Base-by-base conservation (phyloP, 768 basidiomycete species). In the Trichaptum fuscoviolaceum region DNA sequence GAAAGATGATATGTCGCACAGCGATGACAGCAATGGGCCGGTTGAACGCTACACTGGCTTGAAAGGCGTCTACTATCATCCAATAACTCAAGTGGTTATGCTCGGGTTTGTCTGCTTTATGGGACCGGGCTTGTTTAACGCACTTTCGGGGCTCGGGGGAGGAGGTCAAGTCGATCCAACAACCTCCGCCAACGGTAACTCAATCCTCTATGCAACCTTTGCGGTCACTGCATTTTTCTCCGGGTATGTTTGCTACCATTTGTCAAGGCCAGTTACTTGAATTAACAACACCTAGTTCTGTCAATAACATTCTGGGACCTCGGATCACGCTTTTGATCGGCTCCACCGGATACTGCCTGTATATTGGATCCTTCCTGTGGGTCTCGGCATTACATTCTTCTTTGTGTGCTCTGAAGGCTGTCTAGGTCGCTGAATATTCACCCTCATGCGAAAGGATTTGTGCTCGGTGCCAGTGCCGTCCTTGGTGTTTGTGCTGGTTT, bases 261-360 rank as follows among this genome's bases (percentile, higher is more conserved):
- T 12, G 1, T 23, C 25, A 18, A 61, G 59, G 63, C n/a, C 8
- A 7, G 30, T 15, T 58, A 23, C 26, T 4, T 52, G 15, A 20
- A 12, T 12, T 34, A 25, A 63, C 57, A 25, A 12, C 30, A 23
- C 57, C 35, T 66, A 91, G 92, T 20, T 89, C 91, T 4, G 77
- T 93, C 73, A 92, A 91, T 77, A 95, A 95, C 69, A 84, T 84
- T 65, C 80, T 96, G 27, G 94, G 94, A n/a, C 81, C 90, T 58
- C 83, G 86, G 27, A 72, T 88, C 26, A 92, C 93, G 0, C 85
- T 96, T 10, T 78, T 87, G 30, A 69, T 94, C 20, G 94, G 94
- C 66, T 89, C 87, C 9, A 74, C 80, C 7, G 93, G 93, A 10
- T 95, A 95, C 73, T 82, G 88, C 0, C 73, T 95, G 26, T 93